Evolutionary conservation across 2,329 filamentous ascomycete genomes (phyloP).

Genomic region (Fusarium torreyae): DNA sequence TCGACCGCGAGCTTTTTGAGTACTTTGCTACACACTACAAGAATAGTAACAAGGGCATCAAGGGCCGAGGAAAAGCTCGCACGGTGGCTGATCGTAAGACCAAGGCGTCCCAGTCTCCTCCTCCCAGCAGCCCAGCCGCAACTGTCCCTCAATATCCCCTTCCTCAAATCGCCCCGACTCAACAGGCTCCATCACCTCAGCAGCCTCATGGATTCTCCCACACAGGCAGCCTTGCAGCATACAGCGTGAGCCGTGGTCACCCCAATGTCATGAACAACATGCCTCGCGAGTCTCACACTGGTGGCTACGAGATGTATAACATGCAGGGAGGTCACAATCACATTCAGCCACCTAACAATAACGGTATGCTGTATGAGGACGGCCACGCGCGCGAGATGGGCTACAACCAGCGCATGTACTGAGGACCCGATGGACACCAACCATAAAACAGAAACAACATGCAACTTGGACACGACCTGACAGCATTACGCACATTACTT

Average conservation of each 20-base stretch:
- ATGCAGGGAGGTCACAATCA: constrained; percentile 57
- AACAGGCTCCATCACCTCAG: constrained; percentile 37
- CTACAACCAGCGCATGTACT: constrained; percentile 63
- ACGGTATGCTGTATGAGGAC: constrained; percentile 62
- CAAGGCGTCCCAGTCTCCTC: constrained; percentile 50
- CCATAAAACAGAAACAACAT: constrained; percentile 17
- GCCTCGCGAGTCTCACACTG: constrained; percentile 52
- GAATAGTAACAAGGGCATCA: constrained; percentile 98
- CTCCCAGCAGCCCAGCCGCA: constrained; percentile 33
- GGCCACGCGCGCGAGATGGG: constrained; percentile 59
- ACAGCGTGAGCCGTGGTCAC: constrained; percentile 53
- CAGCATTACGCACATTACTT: constrained; percentile 20
- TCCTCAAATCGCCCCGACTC: constrained; percentile 47
- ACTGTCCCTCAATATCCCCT: constrained; percentile 47
- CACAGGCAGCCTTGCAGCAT: constrained; percentile 51
- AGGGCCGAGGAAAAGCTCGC: constrained; percentile 90
- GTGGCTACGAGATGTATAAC: constrained; percentile 63
- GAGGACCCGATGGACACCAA: constrained; percentile 29
- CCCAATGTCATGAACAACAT: constrained; percentile 49
- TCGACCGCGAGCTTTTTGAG: constrained; percentile 83
- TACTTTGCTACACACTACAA: constrained; percentile 94
- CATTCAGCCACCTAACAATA: constrained; percentile 40
- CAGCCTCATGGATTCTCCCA: constrained; percentile 50
- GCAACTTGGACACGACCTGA: constrained; percentile 21
- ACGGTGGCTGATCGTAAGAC: constrained; percentile 65